Evolutionary conservation across 192 early-diverging fungal species (phyloP).

Genomic region (Entomortierella parvispora): DNA sequence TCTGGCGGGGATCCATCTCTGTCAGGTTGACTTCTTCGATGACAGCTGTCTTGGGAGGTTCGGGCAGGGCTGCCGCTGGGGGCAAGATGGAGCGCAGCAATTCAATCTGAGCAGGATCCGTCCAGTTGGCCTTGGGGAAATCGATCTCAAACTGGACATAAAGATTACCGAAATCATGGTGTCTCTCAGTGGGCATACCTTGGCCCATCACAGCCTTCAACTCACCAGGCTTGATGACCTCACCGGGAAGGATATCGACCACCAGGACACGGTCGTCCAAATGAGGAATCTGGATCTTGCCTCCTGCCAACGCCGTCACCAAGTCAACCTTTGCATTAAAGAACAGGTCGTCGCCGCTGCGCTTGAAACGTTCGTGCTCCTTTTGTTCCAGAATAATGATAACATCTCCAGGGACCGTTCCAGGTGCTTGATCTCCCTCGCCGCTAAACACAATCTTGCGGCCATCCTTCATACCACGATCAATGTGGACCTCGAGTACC

Average conservation of each 20-base stretch:
- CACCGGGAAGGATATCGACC: conserved; percentile 91
- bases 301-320: conserved; percentile 93
- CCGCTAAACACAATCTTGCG: conserved; percentile 94
- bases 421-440: conserved; percentile 95
- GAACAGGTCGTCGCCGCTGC: conserved; percentile 90
- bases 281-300: conserved; percentile 89
- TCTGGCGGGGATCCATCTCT: conserved; percentile 74
- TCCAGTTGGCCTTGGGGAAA: conserved; percentile 89
- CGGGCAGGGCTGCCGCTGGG: conserved; percentile 50
- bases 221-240: conserved; percentile 90
- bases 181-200: conserved; percentile 94
- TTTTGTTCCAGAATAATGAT: conserved; percentile 97
- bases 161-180: conserved; percentile 88
- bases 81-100: conserved; percentile 86
- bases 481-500: conserved; percentile 96
- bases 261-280: conserved; percentile 89
- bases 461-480: conserved; percentile 96
- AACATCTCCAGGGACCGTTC: conserved; percentile 92
- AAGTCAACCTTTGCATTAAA: conserved; percentile 92
- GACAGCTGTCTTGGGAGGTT: conserved; percentile 56
- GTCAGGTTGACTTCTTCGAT: conserved; percentile 88
- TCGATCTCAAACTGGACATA: conserved; percentile 91
- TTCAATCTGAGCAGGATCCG: conserved; percentile 69
- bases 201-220: conserved; percentile 86
- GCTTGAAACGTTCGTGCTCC: conserved; percentile 88